Evolutionary conservation across 129 eudicot species (phyloP).

Genomic region (Pulicaria dysenterica): DNA sequence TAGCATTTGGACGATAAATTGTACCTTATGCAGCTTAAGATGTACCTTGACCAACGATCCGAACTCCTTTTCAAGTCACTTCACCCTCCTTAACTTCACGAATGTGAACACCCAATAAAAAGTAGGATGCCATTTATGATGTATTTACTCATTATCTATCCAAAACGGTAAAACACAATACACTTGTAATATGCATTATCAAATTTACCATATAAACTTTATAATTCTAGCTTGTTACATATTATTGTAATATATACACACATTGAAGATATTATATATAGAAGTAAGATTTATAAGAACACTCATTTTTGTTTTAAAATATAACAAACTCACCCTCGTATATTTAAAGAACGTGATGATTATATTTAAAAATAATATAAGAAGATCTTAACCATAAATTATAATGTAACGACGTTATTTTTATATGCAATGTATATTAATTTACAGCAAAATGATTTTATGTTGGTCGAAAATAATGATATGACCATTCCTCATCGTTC

Average conservation of each 20-base stretch:
- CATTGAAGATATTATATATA: no score
- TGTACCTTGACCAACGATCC: not conserved
- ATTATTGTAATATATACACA: no score
- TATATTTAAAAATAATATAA: not conserved
- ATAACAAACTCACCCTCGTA: not conserved
- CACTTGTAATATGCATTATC: not conserved
- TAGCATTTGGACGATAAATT: not conserved
- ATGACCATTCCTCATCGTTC: not conserved
- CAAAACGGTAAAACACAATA: not conserved
- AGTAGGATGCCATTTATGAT: not conserved
- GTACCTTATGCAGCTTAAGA: slow-evolving; percentile 10
- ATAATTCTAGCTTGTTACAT: not conserved
- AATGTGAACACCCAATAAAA: not conserved
- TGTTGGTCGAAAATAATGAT: not conserved
- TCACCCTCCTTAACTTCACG: slow-evolving; percentile 16
- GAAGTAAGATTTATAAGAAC: no score
- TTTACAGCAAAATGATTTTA: not conserved
- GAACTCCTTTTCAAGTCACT: slow-evolving; percentile 2
- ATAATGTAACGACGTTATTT: no score
- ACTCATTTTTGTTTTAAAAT: not conserved
- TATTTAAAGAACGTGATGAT: not conserved
- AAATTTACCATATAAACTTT: not conserved
- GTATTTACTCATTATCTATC: not conserved
- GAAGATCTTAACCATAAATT: not conserved
- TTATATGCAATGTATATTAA: not conserved